Percentiles rank a stretch among this genome's conserved stretches.
phyloP scores from a whole-genome alignment of 257 asterid genomes.

The Salvia hispanica region DNA sequence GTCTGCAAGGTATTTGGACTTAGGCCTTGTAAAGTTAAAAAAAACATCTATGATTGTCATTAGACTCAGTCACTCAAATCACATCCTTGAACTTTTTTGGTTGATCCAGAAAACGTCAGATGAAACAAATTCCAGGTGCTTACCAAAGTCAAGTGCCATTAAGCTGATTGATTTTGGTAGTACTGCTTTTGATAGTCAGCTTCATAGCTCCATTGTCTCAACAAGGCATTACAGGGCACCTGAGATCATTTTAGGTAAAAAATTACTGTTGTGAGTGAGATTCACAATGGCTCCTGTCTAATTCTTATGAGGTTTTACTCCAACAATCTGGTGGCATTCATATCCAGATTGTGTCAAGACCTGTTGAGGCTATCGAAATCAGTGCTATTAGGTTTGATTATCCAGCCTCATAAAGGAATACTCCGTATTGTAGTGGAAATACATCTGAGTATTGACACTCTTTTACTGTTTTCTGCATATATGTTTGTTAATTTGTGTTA shows the following conservation, averaged over 20 bases:
- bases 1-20: conserved; percentile 50
- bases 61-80: conserved; percentile 24
- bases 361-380: conserved; percentile 19
- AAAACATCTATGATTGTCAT: conserved; percentile 35
- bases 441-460: not conserved
- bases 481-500: not conserved
- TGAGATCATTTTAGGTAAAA: conserved; percentile 62
- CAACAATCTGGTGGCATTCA: conserved; percentile 24
- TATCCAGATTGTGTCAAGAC: conserved; percentile 14
- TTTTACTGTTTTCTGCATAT: not conserved
- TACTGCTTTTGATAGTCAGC: conserved; percentile 48
- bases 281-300: conserved; percentile 28
- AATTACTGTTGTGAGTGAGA: conserved; percentile 37
- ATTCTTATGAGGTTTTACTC: conserved; percentile 16
- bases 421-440: conserved; percentile 13
- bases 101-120: conserved; percentile 59
- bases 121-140: conserved; percentile 56
- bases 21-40: conserved; percentile 32
- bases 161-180: conserved; percentile 71
- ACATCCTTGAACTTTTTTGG: conserved; percentile 32
- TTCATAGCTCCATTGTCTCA: conserved; percentile 56
- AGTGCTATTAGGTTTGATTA: not conserved
- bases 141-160: conserved; percentile 68
- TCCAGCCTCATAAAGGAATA: conserved; percentile 5
- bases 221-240: conserved; percentile 74